Evolutionary conservation across 345 rosid species (phyloP).

Genomic region (Xanthoceras sorbifolium): DNA sequence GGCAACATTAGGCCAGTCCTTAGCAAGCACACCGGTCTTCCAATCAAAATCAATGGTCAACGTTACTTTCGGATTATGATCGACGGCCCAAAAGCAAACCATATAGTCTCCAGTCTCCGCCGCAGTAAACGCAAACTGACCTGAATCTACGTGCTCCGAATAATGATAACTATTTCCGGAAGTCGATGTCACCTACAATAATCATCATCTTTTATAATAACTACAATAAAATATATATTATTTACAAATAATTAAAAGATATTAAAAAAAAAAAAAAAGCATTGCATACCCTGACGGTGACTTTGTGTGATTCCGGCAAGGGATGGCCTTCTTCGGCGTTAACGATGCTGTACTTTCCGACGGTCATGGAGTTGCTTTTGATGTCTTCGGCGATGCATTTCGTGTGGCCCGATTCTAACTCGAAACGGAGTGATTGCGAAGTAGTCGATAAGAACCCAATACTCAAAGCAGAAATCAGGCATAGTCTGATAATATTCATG

Average conservation of each 20-base stretch:
- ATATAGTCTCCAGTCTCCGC: conserved; percentile 81
- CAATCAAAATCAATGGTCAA: conserved; percentile 83
- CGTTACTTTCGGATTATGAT: conserved; percentile 54
- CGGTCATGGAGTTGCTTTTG: conserved; percentile 77
- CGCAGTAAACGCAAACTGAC: conserved; percentile 87
- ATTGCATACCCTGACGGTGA: conserved; percentile 63
- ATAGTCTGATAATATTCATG: conserved; percentile 31
- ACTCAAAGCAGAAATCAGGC: conserved; percentile 2
- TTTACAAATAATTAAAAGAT: too few species aligned
- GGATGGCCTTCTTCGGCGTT: conserved; percentile 69
- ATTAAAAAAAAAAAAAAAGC: neutral
- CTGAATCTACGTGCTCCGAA: conserved; percentile 65
- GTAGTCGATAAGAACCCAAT: conserved; percentile 29
- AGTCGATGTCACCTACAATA: conserved; percentile 73
- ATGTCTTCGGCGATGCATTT: conserved; percentile 93
- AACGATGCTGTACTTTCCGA: conserved; percentile 80
- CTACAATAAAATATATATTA: neutral
- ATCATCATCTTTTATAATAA: neutral
- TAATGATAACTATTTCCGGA: conserved; percentile 71
- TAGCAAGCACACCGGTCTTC: conserved; percentile 81
- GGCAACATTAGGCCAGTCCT: conserved; percentile 80
- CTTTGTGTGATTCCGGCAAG: conserved; percentile 68
- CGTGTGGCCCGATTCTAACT: conserved; percentile 71
- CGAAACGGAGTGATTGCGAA: conserved; percentile 69
- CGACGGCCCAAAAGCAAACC: conserved; percentile 75